Base-by-base conservation (phyloP, 2,329 filamentous ascomycete genomes). In the Microsporum canis region DNA sequence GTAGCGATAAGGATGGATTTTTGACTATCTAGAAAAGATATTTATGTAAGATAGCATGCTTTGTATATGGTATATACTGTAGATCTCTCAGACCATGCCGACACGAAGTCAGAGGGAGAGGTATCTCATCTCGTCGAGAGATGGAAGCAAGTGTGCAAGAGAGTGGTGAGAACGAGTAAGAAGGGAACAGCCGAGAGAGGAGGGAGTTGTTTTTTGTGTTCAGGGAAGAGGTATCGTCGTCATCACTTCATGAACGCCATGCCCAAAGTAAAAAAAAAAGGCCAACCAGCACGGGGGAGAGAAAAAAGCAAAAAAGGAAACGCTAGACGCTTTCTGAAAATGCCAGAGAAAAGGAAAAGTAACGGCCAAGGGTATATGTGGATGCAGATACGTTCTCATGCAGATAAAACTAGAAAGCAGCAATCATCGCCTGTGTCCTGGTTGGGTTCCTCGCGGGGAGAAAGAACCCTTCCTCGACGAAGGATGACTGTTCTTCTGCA, bases 391-490 rank as follows among this genome's bases (percentile, higher is more conserved):
- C 2, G 3, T 12, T 43, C n/a, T 12, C 17, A 23, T 23, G 17
- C 17, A 23, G 17, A 23, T 23, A 23, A 23, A 23, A 23, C 17
- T 59, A 59, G 31, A 33, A 59, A 14, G 39, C 43, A n/a, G 27
- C 57, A 34, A 59, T 59, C 39, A 49, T 38, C 6, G 31, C 27
- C 33, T 34, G 33, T 34, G 49, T 55, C 31, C 43, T 41, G 23
- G 17, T 17, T 10, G 57, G 27, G 31, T 59, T 43, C n/a, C 57
- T 27, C 1, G 57, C 7, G 5, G 57, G 57, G 2, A 59, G 39
- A 31, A 34, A 59, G 31, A 59, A 59, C 27, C 57, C 57, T n/a
- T 59, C 39, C 43, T 59, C 57, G 10, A 59, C 17, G n/a, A 59
- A 59, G 14, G 57, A 45, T 3, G 57, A 59, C 33, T 59, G 57